Evolutionary conservation across 208 protist species (phyloP), one percentile per base, ranked within the genome.

Genomic region (Trypanosoma lewisi): DNA sequence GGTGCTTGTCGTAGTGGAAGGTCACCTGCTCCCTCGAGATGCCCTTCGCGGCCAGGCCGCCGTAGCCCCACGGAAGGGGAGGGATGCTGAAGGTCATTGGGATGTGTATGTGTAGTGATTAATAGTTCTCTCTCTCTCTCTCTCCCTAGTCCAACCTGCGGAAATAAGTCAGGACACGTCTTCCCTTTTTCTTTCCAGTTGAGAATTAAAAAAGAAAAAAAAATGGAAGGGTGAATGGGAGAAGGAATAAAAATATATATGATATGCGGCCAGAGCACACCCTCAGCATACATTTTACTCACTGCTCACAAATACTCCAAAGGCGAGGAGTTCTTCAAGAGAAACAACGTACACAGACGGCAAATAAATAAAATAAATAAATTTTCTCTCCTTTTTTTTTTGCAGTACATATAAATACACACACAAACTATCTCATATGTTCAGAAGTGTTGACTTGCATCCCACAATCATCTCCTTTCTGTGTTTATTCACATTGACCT

Each of bases 1-100:
- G 89, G 70, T 97, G 89, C 82, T 97, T 97, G 50, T 95, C 85
- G 63, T 96, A 94, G 75, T 97, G 93, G 75, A 89, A 92, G 28
- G 79, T 90, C 44, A 96, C 52, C 73, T 94, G 88, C 74, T 97
- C 81, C 74, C 85, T 79, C 28, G 89, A 95, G 33, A 95, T 73
- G 21, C 87, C 91, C 71, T 96, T 96, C 21, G 77, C 55, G 34
- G 73, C 87, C 27, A 97, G 82, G 7, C 80, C 84, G 62, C 87
- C 81, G 54, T 89, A 82, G 39, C 30, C 74, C 51, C 63, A 97
- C 17, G 92, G 92, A 17, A 97, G 80, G n/a, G 83, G 70, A 39
- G 80, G 71, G 33, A 83, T 82, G 53, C 68, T 54, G 63, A 96
- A 96, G 28, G 76, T 52, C 84, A 91, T 93, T 27, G 33, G 27